phyloP scores from a whole-genome alignment of 2,329 filamentous ascomycete genomes.

The Colletotrichum sp. region DNA sequence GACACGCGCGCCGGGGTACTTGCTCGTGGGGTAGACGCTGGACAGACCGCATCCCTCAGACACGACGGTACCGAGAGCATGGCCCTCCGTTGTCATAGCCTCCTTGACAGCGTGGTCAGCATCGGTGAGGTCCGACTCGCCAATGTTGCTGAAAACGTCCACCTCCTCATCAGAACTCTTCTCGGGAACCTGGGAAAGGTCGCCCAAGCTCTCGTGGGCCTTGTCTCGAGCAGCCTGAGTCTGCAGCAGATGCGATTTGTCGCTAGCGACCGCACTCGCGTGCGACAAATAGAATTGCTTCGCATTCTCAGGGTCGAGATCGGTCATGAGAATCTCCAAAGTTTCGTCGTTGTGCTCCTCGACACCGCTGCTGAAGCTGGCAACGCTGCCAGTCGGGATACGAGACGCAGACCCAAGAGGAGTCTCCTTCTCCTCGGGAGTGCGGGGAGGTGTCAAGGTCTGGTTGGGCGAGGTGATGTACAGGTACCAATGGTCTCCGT shows the following conservation, averaged over 20 bases:
- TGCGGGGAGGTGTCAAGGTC: slow-evolving; percentile 80
- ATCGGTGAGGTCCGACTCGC: slow-evolving; percentile 55
- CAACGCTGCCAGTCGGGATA: slow-evolving; percentile 54
- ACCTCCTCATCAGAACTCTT: slow-evolving; percentile 57
- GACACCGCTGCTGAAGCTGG: slow-evolving; percentile 37
- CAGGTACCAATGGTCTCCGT: slow-evolving; percentile 98
- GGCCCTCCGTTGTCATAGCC: slow-evolving; percentile 88
- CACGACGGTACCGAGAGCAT: slow-evolving; percentile 90
- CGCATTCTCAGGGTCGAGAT: slow-evolving; percentile 70
- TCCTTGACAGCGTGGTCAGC: slow-evolving; percentile 68
- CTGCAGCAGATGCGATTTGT: slow-evolving; percentile 70
- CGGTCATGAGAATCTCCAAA: slow-evolving; percentile 75
- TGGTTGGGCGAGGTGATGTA: slow-evolving; percentile 91
- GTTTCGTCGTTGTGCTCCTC: slow-evolving; percentile 74
- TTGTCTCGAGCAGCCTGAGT: slow-evolving; percentile 67
- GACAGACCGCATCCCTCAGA: slow-evolving; percentile 89
- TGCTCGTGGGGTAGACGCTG: slow-evolving; percentile 83
- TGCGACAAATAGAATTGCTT: slow-evolving; percentile 72
- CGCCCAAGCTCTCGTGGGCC: slow-evolving; percentile 63
- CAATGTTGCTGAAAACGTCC: slow-evolving; percentile 81
- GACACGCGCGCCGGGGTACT: slow-evolving; percentile 91
- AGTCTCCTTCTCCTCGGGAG: slow-evolving; percentile 57
- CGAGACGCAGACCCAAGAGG: slow-evolving; percentile 45
- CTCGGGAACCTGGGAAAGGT: slow-evolving; percentile 49
- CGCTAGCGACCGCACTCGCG: slow-evolving; percentile 89